phyloP scores from a whole-genome alignment of 768 basidiomycete genomes.

The Crassisporium funariophilum region DNA sequence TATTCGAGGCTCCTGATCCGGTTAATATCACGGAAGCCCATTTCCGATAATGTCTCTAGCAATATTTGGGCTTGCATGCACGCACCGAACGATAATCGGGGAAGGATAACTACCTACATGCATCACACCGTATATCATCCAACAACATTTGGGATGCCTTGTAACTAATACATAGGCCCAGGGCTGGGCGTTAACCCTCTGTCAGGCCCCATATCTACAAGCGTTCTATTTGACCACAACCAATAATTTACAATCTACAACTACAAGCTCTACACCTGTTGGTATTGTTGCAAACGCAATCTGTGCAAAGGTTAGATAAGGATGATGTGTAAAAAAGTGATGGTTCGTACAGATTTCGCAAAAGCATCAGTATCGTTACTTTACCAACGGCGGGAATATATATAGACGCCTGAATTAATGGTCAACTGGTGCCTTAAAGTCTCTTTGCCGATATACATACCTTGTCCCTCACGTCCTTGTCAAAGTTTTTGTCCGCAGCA shows the following conservation, averaged over 20 bases:
- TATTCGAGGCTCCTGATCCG: conserved; percentile 30
- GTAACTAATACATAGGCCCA: conserved; percentile 34
- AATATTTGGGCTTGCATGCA: no score
- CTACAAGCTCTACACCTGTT: conserved; percentile 27
- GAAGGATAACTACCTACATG: conserved; percentile 5
- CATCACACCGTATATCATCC: conserved; percentile 14
- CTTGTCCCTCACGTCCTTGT: conserved; percentile 89
- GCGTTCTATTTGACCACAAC: conserved; percentile 24
- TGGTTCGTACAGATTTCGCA: conserved; percentile 82
- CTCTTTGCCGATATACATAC: conserved; percentile 42
- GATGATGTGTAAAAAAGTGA: conserved; percentile 3
- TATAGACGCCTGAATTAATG: conserved; percentile 70
- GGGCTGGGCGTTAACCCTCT: conserved; percentile 20
- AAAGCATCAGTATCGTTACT: conserved; percentile 96
- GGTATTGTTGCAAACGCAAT: conserved; percentile 60
- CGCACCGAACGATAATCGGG: neutral
- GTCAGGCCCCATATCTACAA: conserved; percentile 27
- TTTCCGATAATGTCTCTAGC: conserved; percentile 32
- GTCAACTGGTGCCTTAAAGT: neutral
- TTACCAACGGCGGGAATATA: conserved; percentile 98
- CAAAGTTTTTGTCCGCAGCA: conserved; percentile 95
- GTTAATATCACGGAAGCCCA: conserved; percentile 50
- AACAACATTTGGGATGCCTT: conserved; percentile 25
- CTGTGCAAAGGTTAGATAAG: conserved; percentile 28
- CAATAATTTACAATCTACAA: conserved; percentile 35